Base-by-base conservation (phyloP, 116 monocot genomes). In the Iris pallida region DNA sequence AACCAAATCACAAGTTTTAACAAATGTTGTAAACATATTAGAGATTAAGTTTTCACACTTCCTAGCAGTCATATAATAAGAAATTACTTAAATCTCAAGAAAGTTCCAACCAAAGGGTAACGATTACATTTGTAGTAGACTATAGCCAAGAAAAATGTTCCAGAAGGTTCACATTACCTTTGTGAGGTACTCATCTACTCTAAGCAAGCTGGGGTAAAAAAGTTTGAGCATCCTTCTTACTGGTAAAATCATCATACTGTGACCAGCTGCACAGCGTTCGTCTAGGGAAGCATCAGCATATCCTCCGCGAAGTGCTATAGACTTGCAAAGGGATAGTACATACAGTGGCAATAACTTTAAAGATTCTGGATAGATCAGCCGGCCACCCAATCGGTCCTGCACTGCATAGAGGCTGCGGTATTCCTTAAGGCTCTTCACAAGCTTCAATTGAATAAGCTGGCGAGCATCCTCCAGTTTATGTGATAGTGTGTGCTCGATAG, bases 391-490 rank as follows among this genome's bases (percentile, higher is more conserved):
- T 16, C 93, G 85, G 76, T 99, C 93, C 54, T 99, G 93, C 55
- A 93, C 86, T 53, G 76, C 88, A 55, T 93, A 81, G 30, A 99
- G 86, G 68, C 88, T 99, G 7, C 90, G 87, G 42, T 93, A 93
- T 76, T 99, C 98, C 81, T 90, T 99, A 30, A 99, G 81, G 72
- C 83, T 80, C 78, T 93, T 93, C 16, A 90, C 80, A 45, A 93
- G 78, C 74, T 84, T 90, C 56, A 90, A 65, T 58, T 93, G 98
- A 20, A 99, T 56, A 18, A 74, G 76, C 60, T 93, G 90, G 49
- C 93, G 90, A 55, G 86, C 85, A 72, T 93, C 90, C 65, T 99
- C 98, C 63, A 99, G 79, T 68, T 99, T 99, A 75, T 84, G 69
- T 13, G 90, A 84, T 15, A 86, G 30, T 64, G 90, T 73, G 54